Percentiles rank a stretch among this genome's conserved stretches.
phyloP scores from a whole-genome alignment of 2,329 filamentous ascomycete genomes.

The Colletotrichum cordylinicola region DNA sequence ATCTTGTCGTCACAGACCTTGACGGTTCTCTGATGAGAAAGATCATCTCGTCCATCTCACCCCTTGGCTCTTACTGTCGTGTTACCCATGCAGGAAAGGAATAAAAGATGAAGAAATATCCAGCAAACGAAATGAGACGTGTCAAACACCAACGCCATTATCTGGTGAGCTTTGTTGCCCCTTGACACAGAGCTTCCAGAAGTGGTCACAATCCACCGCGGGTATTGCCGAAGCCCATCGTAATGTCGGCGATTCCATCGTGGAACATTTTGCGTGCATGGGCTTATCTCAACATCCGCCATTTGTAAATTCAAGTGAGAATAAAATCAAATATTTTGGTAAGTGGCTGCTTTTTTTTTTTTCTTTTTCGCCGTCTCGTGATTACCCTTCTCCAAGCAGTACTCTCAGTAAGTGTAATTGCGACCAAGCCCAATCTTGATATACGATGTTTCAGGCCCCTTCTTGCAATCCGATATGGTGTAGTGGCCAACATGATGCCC shows the following conservation, averaged over 20 bases:
- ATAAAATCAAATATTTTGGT: not conserved
- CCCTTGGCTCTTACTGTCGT: not conserved
- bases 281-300: not conserved
- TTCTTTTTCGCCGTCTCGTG: not conserved
- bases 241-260: not conserved
- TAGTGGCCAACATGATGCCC: conserved; percentile 21
- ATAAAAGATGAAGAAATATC: not conserved
- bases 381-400: not conserved
- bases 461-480: conserved; percentile 16
- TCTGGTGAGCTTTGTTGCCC: not conserved
- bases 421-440: accelerated
- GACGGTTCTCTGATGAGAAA: not conserved
- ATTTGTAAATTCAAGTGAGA: not conserved
- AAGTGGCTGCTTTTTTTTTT: not conserved
- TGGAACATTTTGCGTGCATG: not conserved
- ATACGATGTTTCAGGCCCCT: too few relatives aligned
- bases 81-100: not conserved
- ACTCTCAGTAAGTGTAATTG: not conserved
- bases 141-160: not conserved
- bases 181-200: not conserved
- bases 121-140: not conserved
- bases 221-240: not conserved
- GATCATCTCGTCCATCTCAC: not conserved
- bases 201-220: not conserved
- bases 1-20: not conserved